These are phyloP conservation scores for Saccharomycopsis amapae DNA, from an alignment of 805 yeast genomes.

Conservation along the genomic window DNA sequence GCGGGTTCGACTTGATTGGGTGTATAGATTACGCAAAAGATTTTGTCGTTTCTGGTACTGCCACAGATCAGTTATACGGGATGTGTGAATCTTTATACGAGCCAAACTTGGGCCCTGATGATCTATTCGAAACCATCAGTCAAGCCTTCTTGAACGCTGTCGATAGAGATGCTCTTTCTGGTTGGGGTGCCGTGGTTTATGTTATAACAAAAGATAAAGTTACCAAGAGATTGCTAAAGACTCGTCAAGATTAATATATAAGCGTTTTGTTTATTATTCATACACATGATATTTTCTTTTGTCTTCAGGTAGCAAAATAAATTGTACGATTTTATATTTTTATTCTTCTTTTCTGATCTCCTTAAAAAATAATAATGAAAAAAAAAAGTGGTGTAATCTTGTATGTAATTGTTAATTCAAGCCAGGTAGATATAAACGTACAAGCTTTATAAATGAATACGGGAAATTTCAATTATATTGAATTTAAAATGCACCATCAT, in stretches of 20 bases:
- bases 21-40: slow-evolving; percentile 93
- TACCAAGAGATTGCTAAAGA: slow-evolving; percentile 76
- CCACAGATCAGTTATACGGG: slow-evolving; percentile 93
- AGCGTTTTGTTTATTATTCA: no score
- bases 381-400: no score
- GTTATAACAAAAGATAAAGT: slow-evolving; percentile 89
- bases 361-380: not conserved
- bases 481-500: no score
- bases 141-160: slow-evolving; percentile 92
- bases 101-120: slow-evolving; percentile 90
- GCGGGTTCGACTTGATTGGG: slow-evolving; percentile 95
- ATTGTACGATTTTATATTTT: no score
- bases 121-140: slow-evolving; percentile 88
- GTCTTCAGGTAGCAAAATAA: no score
- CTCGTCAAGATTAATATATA: slow-evolving; percentile 84
- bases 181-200: slow-evolving; percentile 98
- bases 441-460: no score
- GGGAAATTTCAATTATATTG: no score
- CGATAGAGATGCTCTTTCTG: slow-evolving; percentile 94
- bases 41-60: slow-evolving; percentile 93
- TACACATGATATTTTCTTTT: no score
- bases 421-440: no score
- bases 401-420: no score
- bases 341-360: not conserved
- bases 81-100: slow-evolving; percentile 97